Evolutionary conservation across 768 basidiomycete species (phyloP), one percentile per base, ranked within the genome.

Genomic region (Megacollybia marginata): DNA sequence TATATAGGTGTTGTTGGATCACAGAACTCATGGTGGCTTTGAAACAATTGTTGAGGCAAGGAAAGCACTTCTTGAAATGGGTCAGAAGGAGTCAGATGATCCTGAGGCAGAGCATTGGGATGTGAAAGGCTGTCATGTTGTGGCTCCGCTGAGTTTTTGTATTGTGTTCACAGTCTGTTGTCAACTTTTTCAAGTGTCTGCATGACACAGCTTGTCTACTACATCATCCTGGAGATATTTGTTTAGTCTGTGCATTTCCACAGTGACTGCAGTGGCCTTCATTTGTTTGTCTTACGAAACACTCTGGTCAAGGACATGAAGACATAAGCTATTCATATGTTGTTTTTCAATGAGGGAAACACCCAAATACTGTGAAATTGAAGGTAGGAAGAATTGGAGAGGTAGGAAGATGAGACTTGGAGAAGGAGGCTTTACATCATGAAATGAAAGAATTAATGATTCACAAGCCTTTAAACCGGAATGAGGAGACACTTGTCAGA

Each of bases 271-370:
- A 94, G 61, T 79, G 90, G 19, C 93, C 95, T 9, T 68, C 74
- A 9, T 96, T 96, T 65, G 74, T 93, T 35, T 83, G 92, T 28
- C 75, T 71, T 51, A 97, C 93, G 16, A 97, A 96, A 63, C 91
- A 95, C 63, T 84, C 87, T 19, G 79, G 77, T 20, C 65, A 78
- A 32, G 92, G 92, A 2, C 88, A 94, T 54, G 92, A 95, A 65
- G 88, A 95, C 56, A 77, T 83, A 33, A 81, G 79, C 33, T 97
- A 93, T 63, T 90, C 91, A 15, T 99, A 99, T 62, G 78, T 96
- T 44, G 88, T 92, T 31, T 76, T 99, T 49, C 83, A 82, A 32
- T 76, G 92, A 46, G 95, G 94, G 2, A 54, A 69, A 28, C 74
- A 94, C 50, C 92, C 92, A 8, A 47, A 51, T 13, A 53, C 61